Conservation (phyloP, 768 basidiomycete species). For the Panaeolus papilionaceus region DNA sequence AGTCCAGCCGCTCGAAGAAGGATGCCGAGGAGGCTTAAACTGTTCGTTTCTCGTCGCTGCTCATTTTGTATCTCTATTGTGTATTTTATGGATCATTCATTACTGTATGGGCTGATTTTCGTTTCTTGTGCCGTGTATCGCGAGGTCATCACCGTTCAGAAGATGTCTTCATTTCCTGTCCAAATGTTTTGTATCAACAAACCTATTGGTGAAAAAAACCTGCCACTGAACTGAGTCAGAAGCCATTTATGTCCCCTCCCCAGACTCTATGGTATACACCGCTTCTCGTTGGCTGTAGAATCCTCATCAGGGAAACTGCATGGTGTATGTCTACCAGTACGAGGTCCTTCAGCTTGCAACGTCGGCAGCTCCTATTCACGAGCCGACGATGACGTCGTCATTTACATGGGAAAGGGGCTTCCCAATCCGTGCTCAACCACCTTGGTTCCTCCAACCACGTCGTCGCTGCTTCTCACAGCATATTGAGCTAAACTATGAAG, state of each 20-base stretch:
- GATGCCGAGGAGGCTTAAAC: conserved; percentile 27
- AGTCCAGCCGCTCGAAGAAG: conserved; percentile 50
- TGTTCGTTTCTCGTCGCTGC: neutral
- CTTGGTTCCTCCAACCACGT: neutral
- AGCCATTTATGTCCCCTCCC: too few species aligned
- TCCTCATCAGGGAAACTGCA: too few species aligned
- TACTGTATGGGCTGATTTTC: neutral
- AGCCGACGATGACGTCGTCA: neutral
- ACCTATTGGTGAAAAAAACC: too few species aligned
- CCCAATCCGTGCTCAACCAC: neutral
- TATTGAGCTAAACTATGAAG: neutral
- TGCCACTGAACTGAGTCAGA: too few species aligned
- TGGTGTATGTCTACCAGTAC: too few species aligned
- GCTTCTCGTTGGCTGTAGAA: too few species aligned
- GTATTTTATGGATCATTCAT: conserved; percentile 8
- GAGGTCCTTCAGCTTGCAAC: too few species aligned
- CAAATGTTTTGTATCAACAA: too few species aligned
- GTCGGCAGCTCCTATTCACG: neutral
- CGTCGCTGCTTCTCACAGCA: neutral
- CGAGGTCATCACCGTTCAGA: neutral
- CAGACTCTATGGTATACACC: too few species aligned
- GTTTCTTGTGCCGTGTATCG: neutral
- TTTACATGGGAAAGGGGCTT: neutral
- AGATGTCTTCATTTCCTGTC: too few species aligned
- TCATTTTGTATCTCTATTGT: conserved; percentile 1